These are phyloP conservation scores for Onygenales sp. DNA, from an alignment of 2,329 filamentous ascomycete genomes.

Conservation along the genomic window DNA sequence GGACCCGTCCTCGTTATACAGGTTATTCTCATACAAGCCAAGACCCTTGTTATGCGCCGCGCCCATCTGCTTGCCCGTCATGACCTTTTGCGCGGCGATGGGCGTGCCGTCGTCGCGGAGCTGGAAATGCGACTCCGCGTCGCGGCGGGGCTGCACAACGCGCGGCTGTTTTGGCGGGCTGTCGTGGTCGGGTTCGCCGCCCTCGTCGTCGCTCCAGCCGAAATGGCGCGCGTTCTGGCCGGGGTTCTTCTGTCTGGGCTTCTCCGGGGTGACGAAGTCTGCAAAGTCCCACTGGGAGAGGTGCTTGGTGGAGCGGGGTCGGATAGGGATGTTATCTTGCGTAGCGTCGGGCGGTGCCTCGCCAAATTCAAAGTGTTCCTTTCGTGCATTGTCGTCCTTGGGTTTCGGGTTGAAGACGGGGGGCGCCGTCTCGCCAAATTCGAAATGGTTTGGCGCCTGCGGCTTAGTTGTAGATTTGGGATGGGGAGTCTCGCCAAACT, in stretches of 20 bases:
- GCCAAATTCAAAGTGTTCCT: constrained; percentile 44
- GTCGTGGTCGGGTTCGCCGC: constrained; percentile 21
- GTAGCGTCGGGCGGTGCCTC: neutral
- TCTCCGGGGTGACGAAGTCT: constrained; percentile 76
- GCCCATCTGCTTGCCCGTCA: constrained; percentile 17
- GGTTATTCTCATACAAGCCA: constrained; percentile 66
- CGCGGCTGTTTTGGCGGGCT: constrained; percentile 45
- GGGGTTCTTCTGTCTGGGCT: constrained; percentile 55
- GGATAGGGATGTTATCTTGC: constrained; percentile 1
- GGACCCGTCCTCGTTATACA: constrained; percentile 54
- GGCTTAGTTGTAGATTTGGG: constrained; percentile 1
- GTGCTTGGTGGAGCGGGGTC: constrained; percentile 31
- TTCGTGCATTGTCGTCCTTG: constrained; percentile 51
- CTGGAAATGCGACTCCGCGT: constrained; percentile 75
- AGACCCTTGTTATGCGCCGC: constrained; percentile 58
- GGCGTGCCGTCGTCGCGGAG: constrained; percentile 65
- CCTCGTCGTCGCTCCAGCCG: constrained; percentile 64
- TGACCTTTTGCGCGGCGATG: constrained; percentile 33
- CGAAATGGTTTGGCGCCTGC: constrained; percentile 4
- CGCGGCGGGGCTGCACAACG: constrained; percentile 58
- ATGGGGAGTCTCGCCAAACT: constrained; percentile 49
- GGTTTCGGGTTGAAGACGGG: neutral
- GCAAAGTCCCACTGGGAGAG: constrained; percentile 76
- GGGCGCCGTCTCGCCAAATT: constrained; percentile 4
- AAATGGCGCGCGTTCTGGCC: constrained; percentile 65